Percentiles rank a stretch among this genome's conserved stretches.
Conservation (phyloP, 257 asterid genomes). For the Capsicum rhomboideum region DNA sequence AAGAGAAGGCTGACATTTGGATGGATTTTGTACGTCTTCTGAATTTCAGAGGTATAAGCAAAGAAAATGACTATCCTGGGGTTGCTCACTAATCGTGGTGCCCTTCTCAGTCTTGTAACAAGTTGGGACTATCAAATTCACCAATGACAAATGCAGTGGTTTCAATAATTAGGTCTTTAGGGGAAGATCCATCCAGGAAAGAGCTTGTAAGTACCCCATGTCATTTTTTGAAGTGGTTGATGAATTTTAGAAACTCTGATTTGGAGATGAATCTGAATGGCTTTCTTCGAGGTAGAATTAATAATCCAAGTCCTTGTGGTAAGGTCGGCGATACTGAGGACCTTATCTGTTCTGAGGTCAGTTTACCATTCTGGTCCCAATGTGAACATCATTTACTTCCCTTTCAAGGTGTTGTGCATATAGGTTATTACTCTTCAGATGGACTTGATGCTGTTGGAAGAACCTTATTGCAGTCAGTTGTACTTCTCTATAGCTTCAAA, state of each 20-base stretch:
- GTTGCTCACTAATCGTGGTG: conserved; percentile 53
- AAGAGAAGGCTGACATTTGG: conserved; percentile 48
- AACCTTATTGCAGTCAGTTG: conserved; percentile 56
- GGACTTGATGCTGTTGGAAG: conserved; percentile 29
- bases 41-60: conserved; percentile 39
- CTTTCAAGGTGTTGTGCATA: conserved; percentile 73
- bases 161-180: conserved; percentile 53
- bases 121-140: conserved; percentile 24
- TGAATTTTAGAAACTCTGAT: conserved; percentile 47
- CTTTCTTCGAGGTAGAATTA: conserved; percentile 20
- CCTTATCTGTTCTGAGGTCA: conserved; percentile 42
- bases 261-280: conserved; percentile 54
- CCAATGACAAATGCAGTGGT: conserved; percentile 47
- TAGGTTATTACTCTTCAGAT: conserved; percentile 26
- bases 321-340: conserved; percentile 18
- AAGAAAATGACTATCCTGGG: neutral
- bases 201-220: conserved; percentile 72
- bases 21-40: conserved; percentile 61
- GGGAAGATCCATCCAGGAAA: conserved; percentile 68
- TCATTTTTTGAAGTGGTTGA: conserved; percentile 62
- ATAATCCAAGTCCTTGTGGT: conserved; percentile 16
- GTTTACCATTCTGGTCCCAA: conserved; percentile 66
- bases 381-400: conserved; percentile 96
- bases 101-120: conserved; percentile 32
- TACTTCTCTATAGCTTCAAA: conserved; percentile 75